Evolutionary conservation across 2,329 filamentous ascomycete genomes (phyloP).

Genomic region (Daldinia sp.): DNA sequence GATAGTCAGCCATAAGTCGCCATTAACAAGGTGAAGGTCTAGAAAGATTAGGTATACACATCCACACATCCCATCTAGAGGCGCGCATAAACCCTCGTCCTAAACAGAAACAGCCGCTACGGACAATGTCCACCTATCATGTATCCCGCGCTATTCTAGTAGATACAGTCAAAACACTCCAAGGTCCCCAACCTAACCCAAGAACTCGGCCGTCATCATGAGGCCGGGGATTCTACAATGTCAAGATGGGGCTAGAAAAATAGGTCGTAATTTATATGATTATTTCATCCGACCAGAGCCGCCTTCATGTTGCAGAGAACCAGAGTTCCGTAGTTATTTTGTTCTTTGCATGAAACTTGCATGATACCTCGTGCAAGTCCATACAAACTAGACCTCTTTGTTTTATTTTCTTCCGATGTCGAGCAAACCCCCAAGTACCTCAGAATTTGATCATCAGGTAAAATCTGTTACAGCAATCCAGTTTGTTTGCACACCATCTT

Average conservation of each 20-base stretch:
- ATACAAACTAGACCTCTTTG: conserved; percentile 2
- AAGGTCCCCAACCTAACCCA: conserved; percentile 29
- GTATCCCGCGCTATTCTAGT: conserved; percentile 27
- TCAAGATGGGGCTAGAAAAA: conserved; percentile 31
- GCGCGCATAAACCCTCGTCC: conserved; percentile 38
- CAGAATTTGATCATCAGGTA: conserved; percentile 2
- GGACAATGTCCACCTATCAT: conserved; percentile 41
- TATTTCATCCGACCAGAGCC: conserved; percentile 27
- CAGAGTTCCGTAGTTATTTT: conserved; percentile 9
- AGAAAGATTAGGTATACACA: conserved; percentile 5
- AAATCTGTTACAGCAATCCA: neutral
- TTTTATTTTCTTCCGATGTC: neutral
- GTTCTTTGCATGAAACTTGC: conserved; percentile 8
- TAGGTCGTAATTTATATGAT: conserved; percentile 9
- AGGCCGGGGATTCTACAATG: conserved; percentile 22
- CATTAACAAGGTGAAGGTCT: conserved; percentile 10
- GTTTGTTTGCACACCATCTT: neutral
- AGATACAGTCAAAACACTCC: conserved; percentile 29
- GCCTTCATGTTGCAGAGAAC: conserved; percentile 20
- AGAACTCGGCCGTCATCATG: conserved; percentile 26
- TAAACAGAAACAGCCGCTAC: conserved; percentile 38
- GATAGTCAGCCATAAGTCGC: neutral
- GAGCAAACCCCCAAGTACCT: neutral
- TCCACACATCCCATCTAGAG: conserved; percentile 31
- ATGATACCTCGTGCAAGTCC: conserved; percentile 14